Conservation (phyloP, 225 moss, liverwort and hornwort genomes). For the Straminergon stramineum region DNA sequence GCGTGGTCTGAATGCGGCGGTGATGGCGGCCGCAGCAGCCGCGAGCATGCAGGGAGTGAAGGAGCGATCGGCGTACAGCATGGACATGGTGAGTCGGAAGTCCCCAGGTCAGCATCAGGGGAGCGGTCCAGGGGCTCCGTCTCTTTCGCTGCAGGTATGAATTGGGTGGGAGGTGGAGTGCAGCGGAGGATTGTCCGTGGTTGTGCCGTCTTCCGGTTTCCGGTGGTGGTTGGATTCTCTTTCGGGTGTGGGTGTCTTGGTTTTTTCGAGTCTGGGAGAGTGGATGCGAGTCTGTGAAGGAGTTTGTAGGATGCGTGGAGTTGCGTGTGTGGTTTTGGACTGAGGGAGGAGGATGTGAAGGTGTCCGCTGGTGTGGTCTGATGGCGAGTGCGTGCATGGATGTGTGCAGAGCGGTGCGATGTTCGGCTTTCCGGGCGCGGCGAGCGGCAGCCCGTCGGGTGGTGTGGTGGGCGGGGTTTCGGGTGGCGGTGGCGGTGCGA, state of each 20-base stretch:
- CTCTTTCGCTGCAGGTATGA: slow-evolving; percentile 52
- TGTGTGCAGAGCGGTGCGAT: slow-evolving; percentile 27
- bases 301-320: neutral
- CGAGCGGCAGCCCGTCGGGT: slow-evolving; percentile 22
- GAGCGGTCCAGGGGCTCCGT: slow-evolving; percentile 14
- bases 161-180: neutral
- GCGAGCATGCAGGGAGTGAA: slow-evolving; percentile 44
- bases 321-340: neutral
- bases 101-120: slow-evolving; percentile 44
- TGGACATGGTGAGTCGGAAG: slow-evolving; percentile 46
- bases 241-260: neutral
- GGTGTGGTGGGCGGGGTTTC: neutral
- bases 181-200: neutral
- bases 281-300: neutral
- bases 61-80: slow-evolving; percentile 36
- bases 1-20: slow-evolving; percentile 43
- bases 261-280: neutral
- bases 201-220: neutral
- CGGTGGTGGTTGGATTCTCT: neutral
- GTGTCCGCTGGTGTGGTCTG: neutral
- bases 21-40: slow-evolving; percentile 29
- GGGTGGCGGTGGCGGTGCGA: neutral
- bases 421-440: slow-evolving; percentile 36
- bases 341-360: neutral
- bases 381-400: neutral